A percentile compares a stretch with the other conserved stretches of the same genome.
phyloP scores from a whole-genome alignment of 257 asterid genomes.

The Solanum boliviense region DNA sequence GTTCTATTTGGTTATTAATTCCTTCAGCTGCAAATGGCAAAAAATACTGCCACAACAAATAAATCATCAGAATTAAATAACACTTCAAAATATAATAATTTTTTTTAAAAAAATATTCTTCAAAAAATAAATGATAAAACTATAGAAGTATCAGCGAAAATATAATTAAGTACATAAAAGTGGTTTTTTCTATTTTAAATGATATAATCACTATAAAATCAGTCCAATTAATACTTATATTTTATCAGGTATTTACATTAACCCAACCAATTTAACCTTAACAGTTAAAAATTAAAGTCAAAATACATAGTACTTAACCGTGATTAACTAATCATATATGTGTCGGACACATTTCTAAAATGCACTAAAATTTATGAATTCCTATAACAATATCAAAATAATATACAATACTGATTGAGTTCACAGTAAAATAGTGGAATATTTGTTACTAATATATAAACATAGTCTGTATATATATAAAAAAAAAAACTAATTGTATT shows the following conservation, averaged over 20 bases:
- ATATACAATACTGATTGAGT: neutral
- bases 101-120: neutral
- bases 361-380: neutral
- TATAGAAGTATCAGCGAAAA: neutral
- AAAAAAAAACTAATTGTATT: neutral
- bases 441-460: neutral
- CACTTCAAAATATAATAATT: neutral
- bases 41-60: conserved; percentile 50
- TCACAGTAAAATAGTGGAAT: neutral
- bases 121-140: neutral
- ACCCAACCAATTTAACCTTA: neutral
- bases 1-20: conserved; percentile 70
- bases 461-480: neutral
- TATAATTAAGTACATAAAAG: too few relatives aligned
- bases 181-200: too few relatives aligned
- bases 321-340: neutral
- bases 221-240: neutral
- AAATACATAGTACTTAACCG: neutral
- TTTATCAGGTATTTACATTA: neutral
- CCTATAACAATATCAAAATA: neutral
- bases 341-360: accelerated
- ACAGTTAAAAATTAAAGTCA: neutral
- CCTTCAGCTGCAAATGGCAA: conserved; percentile 81
- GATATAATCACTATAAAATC: too few relatives aligned
- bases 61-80: neutral